Evolutionary conservation across 1,284 basidiomycete species (phyloP).

Genomic region (Neonothopanus nambi): DNA sequence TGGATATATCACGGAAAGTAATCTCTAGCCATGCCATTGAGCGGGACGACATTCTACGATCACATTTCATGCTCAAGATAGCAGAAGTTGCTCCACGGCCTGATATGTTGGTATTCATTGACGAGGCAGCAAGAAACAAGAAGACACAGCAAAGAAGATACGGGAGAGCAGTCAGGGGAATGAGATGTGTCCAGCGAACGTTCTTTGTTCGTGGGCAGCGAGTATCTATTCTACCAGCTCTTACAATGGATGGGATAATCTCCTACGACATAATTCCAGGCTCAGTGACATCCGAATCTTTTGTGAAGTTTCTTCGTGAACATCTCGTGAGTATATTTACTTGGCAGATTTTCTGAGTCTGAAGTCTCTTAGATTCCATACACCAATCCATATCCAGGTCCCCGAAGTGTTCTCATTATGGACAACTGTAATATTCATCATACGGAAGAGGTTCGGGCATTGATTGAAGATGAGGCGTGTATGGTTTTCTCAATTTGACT

Average conservation of each 20-base stretch:
- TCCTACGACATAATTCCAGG: conserved; percentile 2
- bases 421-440: conserved; percentile 14
- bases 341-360: background rate
- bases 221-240: conserved; percentile 31
- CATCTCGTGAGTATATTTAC: conserved; percentile 2
- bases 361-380: conserved; percentile 4
- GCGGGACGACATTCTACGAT: conserved; percentile 21
- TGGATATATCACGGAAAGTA: conserved; percentile 21
- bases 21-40: conserved; percentile 22
- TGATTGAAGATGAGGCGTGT: conserved; percentile 11
- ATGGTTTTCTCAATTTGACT: background rate
- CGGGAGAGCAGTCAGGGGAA: conserved; percentile 23
- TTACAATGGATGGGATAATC: conserved; percentile 21
- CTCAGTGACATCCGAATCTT: background rate
- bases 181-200: conserved; percentile 21
- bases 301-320: background rate
- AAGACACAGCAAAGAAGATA: conserved; percentile 14
- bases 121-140: conserved; percentile 22
- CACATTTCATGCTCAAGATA: conserved; percentile 21
- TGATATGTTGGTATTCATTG: conserved; percentile 23
- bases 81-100: conserved; percentile 16
- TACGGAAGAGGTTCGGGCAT: conserved; percentile 1
- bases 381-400: conserved; percentile 12
- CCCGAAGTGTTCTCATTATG: conserved; percentile 9
- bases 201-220: conserved; percentile 28